Evolutionary conservation across 2,329 filamentous ascomycete species (phyloP).

Genomic region (Nothophoma quercina): DNA sequence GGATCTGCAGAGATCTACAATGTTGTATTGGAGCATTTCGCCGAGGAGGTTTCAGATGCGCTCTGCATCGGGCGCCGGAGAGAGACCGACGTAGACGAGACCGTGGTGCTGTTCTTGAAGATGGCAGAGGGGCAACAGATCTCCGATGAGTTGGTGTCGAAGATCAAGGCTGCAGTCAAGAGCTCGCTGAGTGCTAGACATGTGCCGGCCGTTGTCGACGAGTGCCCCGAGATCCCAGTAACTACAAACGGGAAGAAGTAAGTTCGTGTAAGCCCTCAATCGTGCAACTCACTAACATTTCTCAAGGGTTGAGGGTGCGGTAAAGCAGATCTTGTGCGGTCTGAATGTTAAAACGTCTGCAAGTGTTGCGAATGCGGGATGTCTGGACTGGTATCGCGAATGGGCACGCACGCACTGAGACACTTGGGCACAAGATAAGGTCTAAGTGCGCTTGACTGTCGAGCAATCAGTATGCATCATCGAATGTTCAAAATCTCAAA

Average conservation of each 20-base stretch:
- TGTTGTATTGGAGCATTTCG: slow-evolving; percentile 84
- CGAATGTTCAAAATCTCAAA: no score
- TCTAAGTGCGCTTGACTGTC: no score
- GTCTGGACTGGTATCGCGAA: slow-evolving; percentile 83
- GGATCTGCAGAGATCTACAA: slow-evolving; percentile 97
- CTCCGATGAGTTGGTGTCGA: slow-evolving; percentile 64
- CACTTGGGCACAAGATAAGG: no score
- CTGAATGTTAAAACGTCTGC: slow-evolving; percentile 87
- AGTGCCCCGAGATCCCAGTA: slow-evolving; percentile 85
- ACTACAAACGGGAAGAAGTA: slow-evolving; percentile 96
- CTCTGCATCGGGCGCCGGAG: slow-evolving; percentile 83
- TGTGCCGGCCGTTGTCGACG: slow-evolving; percentile 83
- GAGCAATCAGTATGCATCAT: no score
- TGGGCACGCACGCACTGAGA: slow-evolving; percentile 65
- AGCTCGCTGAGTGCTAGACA: slow-evolving; percentile 86
- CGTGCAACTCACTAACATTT: slow-evolving; percentile 10
- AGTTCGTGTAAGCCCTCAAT: slow-evolving; percentile 44
- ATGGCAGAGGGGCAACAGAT: slow-evolving; percentile 69
- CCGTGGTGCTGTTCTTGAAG: slow-evolving; percentile 87
- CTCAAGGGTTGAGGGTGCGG: slow-evolving; percentile 87
- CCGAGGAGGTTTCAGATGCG: slow-evolving; percentile 79
- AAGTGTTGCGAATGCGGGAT: slow-evolving; percentile 90
- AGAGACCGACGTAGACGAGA: slow-evolving; percentile 78
- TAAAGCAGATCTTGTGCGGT: slow-evolving; percentile 94
- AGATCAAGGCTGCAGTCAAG: slow-evolving; percentile 73